Conservation (phyloP, 2,329 filamentous ascomycete genomes). For the Talaromyces pinophilus region DNA sequence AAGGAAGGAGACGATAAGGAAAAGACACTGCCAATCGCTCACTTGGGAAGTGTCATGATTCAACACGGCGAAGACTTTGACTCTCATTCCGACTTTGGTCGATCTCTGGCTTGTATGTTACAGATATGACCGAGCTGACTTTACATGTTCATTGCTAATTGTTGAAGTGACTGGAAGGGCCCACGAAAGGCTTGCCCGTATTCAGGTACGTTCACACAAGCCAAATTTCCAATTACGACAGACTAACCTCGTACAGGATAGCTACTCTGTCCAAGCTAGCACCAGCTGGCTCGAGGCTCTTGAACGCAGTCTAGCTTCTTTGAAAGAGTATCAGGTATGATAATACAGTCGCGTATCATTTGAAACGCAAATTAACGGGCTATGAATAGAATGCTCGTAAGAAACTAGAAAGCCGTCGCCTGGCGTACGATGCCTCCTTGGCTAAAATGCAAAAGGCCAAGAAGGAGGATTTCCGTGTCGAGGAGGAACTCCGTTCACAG, state of each 20-base stretch:
- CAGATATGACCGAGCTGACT: not conserved
- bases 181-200: slow-evolving; percentile 81
- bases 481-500: slow-evolving; percentile 86
- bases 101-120: slow-evolving; percentile 70
- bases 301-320: slow-evolving; percentile 84
- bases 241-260: slow-evolving; percentile 54
- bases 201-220: slow-evolving; percentile 54
- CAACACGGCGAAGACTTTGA: slow-evolving; percentile 91
- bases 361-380: slow-evolving; percentile 17
- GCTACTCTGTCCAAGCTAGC: slow-evolving; percentile 74
- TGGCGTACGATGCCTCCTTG: slow-evolving; percentile 87
- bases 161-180: slow-evolving; percentile 71
- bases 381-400: slow-evolving; percentile 69
- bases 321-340: slow-evolving; percentile 94
- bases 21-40: slow-evolving; percentile 76
- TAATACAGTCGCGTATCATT: not conserved
- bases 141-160: slow-evolving; percentile 16
- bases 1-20: slow-evolving; percentile 85
- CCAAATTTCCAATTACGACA: not conserved
- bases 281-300: slow-evolving; percentile 87
- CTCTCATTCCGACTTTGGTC: slow-evolving; percentile 84
- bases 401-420: slow-evolving; percentile 85
- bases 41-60: slow-evolving; percentile 83
- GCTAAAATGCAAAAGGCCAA: slow-evolving; percentile 91
- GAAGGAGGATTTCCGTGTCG: slow-evolving; percentile 87